Base-by-base conservation (phyloP, 202 grass and related monocot species). In the Panicum hallii region DNA sequence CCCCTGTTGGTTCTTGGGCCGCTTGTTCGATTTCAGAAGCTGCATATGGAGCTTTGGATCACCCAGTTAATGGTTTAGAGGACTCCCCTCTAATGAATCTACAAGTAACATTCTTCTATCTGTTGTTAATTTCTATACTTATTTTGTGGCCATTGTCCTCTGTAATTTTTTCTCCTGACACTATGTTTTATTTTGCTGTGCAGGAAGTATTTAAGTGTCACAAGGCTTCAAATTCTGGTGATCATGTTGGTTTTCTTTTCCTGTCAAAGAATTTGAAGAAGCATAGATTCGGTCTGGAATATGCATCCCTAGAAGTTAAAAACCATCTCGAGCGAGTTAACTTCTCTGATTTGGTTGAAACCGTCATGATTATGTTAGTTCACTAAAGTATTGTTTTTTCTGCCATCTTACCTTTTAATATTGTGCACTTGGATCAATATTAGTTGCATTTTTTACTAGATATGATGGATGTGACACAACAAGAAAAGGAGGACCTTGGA, bases 21-120 rank as follows among this genome's bases (percentile, higher is more conserved):
- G 88, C 87, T 58, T 90, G 91, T 89, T 86, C 96, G n/a, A 93
- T 99, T 91, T 95, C 93, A 67, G 96, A 99, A 86, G 93, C 96
- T 84, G 96, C 96, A 53, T 99, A 95, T 91, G 96, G 93, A 90
- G 91, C 90, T 87, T 86, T 99, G 73, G 96, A 98, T 44, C 77
- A 89, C 62, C 93, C 96, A 43, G 83, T 91, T 49, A 93, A 93
- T 85, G 88, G 77, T 75, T 81, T 94, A 80, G 96, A 98, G 76
- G 64, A 86, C 60, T 98, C 89, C 23, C 88, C 96, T 79, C 91
- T 98, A 40, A 86, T 92, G 91, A 94, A 95, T 43, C 67, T 99
- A 63, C 94, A 99, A 90, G 93, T 98, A 65, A 38, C 15, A 72
- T 57, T 87, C 42, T 75, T 75, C 65, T 52, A 38, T 87, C 3